phyloP scores from a whole-genome alignment of 495 filamentous ascomycete genomes.

The Aspergillus funiculosus region DNA sequence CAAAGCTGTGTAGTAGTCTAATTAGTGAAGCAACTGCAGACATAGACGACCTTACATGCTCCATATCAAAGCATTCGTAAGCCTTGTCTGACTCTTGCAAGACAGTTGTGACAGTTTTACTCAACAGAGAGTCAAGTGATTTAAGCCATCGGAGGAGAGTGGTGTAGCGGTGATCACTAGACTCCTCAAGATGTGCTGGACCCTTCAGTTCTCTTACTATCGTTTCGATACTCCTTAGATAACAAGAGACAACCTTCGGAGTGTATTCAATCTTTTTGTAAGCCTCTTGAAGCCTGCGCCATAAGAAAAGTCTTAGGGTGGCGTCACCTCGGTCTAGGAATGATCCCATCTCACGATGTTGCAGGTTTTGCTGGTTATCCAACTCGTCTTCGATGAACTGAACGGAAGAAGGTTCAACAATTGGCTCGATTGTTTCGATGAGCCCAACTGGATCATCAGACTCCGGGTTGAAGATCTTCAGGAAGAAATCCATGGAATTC shows the following conservation, averaged over 20 bases:
- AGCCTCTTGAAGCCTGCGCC: constrained; percentile 79
- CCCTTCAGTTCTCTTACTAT: constrained; percentile 68
- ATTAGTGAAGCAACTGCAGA: constrained; percentile 58
- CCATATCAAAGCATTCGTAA: constrained; percentile 78
- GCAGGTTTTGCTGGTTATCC: constrained; percentile 23
- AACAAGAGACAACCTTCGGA: constrained; percentile 81
- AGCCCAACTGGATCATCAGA: constrained; percentile 67
- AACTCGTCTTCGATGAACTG: constrained; percentile 23
- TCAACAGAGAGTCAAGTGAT: constrained; percentile 67
- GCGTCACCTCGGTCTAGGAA: constrained; percentile 78
- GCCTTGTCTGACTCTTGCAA: constrained; percentile 60
- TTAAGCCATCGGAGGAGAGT: constrained; percentile 69
- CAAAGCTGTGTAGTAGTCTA: constrained; percentile 68
- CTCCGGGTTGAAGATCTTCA: constrained; percentile 66
- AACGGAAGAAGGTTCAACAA: constrained; percentile 69
- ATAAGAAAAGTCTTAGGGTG: constrained; percentile 75
- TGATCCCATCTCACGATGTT: constrained; percentile 66
- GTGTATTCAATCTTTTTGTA: constrained; percentile 77
- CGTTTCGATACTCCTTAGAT: constrained; percentile 75
- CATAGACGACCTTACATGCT: constrained; percentile 65
- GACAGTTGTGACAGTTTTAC: constrained; percentile 55
- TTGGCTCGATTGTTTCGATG: constrained; percentile 88
- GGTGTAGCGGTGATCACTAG: constrained; percentile 56
- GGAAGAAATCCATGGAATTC: constrained; percentile 94
- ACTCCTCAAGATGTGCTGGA: constrained; percentile 53